Conservation (phyloP, 331 rosid genomes). For the Arachis monticola region DNA sequence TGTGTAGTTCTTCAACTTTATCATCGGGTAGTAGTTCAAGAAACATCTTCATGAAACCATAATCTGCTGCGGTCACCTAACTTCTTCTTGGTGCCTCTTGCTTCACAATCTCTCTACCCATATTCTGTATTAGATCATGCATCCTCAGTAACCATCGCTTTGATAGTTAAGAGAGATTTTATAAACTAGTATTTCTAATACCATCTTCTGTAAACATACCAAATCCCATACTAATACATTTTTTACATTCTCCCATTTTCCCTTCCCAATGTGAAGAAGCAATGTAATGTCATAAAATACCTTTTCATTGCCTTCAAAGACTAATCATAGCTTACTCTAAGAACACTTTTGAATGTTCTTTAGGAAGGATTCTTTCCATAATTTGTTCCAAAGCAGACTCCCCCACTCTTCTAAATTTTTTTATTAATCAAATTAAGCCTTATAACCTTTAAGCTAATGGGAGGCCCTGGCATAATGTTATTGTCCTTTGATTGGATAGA, state of each 20-base stretch:
- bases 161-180: slow-evolving; percentile 11
- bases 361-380: background rate
- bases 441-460: slow-evolving; percentile 34
- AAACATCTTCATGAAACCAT: slow-evolving; percentile 9
- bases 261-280: slow-evolving; percentile 12
- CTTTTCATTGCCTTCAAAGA: background rate
- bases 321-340: slow-evolving; percentile 36
- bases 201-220: background rate
- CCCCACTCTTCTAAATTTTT: background rate
- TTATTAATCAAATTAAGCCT: background rate
- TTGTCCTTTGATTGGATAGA: background rate
- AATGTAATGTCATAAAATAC: slow-evolving; percentile 29
- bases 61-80: background rate
- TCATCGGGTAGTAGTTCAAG: background rate
- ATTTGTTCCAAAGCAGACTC: background rate
- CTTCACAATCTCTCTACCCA: slow-evolving; percentile 36
- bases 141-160: background rate
- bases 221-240: background rate
- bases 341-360: background rate
- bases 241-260: background rate
- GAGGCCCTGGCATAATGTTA: slow-evolving; percentile 24
- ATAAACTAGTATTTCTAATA: slow-evolving; percentile 10
- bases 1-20: background rate
- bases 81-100: background rate
- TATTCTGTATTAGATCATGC: slow-evolving; percentile 34